A percentile compares a stretch with the other conserved stretches of the same genome.
Conservation (phyloP, 768 basidiomycete species). For the Tylopilus intermedius region DNA sequence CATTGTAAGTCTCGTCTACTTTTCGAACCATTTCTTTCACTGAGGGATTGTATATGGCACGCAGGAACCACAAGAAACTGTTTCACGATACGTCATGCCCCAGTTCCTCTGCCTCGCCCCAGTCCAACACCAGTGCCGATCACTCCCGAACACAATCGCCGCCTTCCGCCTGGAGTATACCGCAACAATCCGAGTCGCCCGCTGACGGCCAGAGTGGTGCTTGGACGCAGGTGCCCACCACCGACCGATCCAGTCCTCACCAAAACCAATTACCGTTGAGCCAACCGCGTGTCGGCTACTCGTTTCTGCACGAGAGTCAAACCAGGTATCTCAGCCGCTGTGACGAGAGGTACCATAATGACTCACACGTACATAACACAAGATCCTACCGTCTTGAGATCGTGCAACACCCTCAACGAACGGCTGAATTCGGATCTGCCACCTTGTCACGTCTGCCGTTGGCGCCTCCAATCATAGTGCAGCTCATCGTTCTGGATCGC, state of each 20-base stretch:
- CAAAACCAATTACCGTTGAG: constrained; percentile 34
- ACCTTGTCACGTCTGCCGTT: constrained; percentile 77
- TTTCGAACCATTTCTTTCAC: constrained; percentile 4
- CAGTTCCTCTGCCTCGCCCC: constrained; percentile 27
- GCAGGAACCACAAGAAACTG: constrained; percentile 30
- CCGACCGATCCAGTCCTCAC: constrained; percentile 32
- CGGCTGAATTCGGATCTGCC: constrained; percentile 75
- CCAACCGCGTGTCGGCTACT: constrained; percentile 54
- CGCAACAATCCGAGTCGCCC: constrained; percentile 33
- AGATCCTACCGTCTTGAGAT: constrained; percentile 79
- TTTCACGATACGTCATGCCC: constrained; percentile 30
- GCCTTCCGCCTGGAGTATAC: constrained; percentile 39
- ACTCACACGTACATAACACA: constrained; percentile 19
- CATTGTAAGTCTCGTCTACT: constrained; percentile 24
- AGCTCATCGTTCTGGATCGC: constrained; percentile 68
- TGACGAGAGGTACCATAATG: constrained; percentile 7
- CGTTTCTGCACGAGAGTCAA: constrained; percentile 51
- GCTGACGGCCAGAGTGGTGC: constrained; percentile 19
- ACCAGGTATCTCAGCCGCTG: constrained; percentile 40
- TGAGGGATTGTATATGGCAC: constrained; percentile 9
- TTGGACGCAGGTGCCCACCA: constrained; percentile 26
- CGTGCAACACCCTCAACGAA: constrained; percentile 76
- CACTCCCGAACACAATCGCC: constrained; percentile 46
- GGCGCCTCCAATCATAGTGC: constrained; percentile 79
- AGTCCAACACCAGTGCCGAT: constrained; percentile 38